These are phyloP conservation scores for Cymbopogon citratus DNA, from an alignment of 176 grass and related monocot species.

Conservation along the genomic window DNA sequence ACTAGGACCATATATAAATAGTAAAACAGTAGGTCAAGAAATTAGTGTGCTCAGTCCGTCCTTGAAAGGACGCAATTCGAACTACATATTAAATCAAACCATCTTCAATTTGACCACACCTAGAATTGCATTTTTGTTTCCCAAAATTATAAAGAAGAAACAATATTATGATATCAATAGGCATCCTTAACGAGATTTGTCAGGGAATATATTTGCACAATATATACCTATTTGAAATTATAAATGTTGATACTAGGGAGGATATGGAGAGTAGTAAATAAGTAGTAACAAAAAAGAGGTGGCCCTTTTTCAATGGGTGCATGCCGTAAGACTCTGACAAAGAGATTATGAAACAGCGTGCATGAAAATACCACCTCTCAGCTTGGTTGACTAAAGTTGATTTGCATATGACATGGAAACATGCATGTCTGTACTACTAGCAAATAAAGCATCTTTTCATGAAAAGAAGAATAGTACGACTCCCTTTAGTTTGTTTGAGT, in stretches of 20 bases:
- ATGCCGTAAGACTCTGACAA: slow-evolving; percentile 45
- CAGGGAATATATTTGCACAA: neutral
- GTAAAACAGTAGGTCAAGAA: slow-evolving; percentile 22
- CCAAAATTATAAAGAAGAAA: neutral
- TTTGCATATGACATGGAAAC: slow-evolving; percentile 26
- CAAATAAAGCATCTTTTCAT: slow-evolving; percentile 23
- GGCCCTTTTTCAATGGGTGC: slow-evolving; percentile 47
- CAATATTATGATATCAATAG: neutral
- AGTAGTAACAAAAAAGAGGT: slow-evolving; percentile 28
- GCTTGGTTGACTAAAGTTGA: slow-evolving; percentile 16
- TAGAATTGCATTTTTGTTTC: neutral
- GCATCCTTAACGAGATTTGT: neutral
- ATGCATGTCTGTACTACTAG: slow-evolving; percentile 9
- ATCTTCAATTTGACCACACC: too few species aligned
- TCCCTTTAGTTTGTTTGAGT: slow-evolving; percentile 8
- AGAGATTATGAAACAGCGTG: slow-evolving; percentile 45
- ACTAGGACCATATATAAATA: slow-evolving; percentile 17
- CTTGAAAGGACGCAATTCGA: neutral
- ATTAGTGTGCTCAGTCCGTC: neutral
- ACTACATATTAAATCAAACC: neutral
- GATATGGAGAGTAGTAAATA: neutral
- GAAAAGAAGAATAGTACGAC: slow-evolving; percentile 4
- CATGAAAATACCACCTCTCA: neutral
- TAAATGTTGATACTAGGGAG: neutral
- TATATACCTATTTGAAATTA: neutral